phyloP scores from a whole-genome alignment of 352 stramenopile species.

The Achlya hypogyna region DNA sequence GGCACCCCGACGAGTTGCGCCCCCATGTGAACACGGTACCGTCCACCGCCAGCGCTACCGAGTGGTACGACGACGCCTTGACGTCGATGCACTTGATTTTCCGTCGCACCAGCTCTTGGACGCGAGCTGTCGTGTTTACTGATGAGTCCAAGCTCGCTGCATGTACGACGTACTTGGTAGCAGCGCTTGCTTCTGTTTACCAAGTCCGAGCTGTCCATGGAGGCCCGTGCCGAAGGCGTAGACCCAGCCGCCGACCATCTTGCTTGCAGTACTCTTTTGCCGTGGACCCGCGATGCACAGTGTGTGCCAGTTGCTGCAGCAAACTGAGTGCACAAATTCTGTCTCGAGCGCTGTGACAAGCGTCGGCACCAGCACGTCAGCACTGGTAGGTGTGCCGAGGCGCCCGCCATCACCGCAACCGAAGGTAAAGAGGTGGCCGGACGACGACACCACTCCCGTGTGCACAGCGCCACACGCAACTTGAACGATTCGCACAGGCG shows the following conservation, averaged over 20 bases:
- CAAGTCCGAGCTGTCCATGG: constrained; percentile 63
- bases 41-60: constrained; percentile 39
- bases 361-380: constrained; percentile 38
- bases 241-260: constrained; percentile 32
- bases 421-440: constrained; percentile 70
- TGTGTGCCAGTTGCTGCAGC: constrained; percentile 60
- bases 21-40: constrained; percentile 69
- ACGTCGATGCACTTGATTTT: constrained; percentile 40
- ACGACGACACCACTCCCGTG: constrained; percentile 43
- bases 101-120: constrained; percentile 43
- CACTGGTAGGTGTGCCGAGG: constrained; percentile 61
- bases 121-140: constrained; percentile 29
- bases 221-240: constrained; percentile 59
- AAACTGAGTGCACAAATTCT: constrained; percentile 47
- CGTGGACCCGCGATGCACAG: constrained; percentile 40
- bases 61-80: constrained; percentile 46
- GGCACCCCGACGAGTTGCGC: constrained; percentile 41
- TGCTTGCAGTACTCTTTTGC: neutral
- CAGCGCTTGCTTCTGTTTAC: constrained; percentile 51
- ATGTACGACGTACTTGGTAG: constrained; percentile 36
- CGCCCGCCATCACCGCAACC: constrained; percentile 87
- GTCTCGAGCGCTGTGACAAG: constrained; percentile 36
- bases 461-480: constrained; percentile 87
- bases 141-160: neutral
- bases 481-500: constrained; percentile 33